Conservation (phyloP, 1,139 yeast species). For the Suhomyces taliae region DNA sequence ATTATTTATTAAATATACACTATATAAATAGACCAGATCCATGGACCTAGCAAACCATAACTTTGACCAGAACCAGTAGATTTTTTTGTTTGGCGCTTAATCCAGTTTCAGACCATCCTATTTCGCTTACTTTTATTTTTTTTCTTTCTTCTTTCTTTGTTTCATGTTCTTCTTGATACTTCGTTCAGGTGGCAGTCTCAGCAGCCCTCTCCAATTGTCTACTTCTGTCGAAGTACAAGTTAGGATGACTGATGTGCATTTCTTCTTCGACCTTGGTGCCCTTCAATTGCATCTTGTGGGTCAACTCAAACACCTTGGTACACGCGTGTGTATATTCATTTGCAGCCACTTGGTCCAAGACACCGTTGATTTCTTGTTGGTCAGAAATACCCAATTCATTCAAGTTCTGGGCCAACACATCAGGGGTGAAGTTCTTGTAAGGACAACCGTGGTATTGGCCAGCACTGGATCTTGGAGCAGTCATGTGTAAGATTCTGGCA, state of each 20-base stretch:
- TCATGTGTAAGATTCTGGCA: conserved; percentile 56
- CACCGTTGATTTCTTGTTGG: conserved; percentile 57
- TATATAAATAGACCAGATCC: not conserved
- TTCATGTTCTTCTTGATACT: too few species aligned
- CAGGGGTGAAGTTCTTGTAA: conserved; percentile 70
- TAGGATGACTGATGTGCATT: conserved; percentile 77
- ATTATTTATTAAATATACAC: conserved; percentile 1
- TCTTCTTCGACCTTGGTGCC: conserved; percentile 35
- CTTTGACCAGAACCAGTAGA: not conserved
- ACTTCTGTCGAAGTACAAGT: conserved; percentile 79
- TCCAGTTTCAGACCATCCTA: too few species aligned
- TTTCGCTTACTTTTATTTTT: too few species aligned
- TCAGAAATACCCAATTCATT: conserved; percentile 70
- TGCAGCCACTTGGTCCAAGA: conserved; percentile 63
- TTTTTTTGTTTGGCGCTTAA: not conserved
- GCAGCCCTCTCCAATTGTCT: conserved; percentile 39
- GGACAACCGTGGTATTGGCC: conserved; percentile 92
- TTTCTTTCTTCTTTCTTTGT: too few species aligned
- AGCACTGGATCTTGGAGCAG: conserved; percentile 69
- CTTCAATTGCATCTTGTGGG: conserved; percentile 55
- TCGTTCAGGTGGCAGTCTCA: not conserved
- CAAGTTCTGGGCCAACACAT: conserved; percentile 57
- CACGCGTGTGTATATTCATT: conserved; percentile 84
- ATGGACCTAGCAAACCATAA: not conserved
- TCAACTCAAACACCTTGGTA: conserved; percentile 80